Percentiles rank a stretch among this genome's conserved stretches.
Conservation (phyloP, 2,329 filamentous ascomycete genomes). For the Karstenula rhodostoma region DNA sequence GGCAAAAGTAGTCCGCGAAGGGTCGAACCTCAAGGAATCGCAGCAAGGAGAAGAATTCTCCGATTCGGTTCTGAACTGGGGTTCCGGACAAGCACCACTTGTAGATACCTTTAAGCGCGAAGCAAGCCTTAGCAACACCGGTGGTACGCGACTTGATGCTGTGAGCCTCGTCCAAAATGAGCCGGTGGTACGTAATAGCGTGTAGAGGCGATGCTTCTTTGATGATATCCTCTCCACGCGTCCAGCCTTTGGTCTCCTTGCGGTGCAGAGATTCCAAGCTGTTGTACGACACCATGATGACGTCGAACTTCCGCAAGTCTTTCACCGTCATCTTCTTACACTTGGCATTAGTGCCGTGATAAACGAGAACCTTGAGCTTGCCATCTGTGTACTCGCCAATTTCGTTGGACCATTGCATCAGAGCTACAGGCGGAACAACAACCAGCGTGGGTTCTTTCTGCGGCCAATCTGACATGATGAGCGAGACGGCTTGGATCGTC, state of each 20-base stretch:
- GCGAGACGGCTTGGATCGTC: conserved; percentile 95
- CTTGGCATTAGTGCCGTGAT: conserved; percentile 86
- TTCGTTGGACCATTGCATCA: conserved; percentile 87
- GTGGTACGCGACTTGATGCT: conserved; percentile 92
- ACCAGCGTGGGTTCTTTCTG: conserved; percentile 84
- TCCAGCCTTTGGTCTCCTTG: conserved; percentile 91
- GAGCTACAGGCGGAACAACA: conserved; percentile 87
- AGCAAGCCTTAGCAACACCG: conserved; percentile 93
- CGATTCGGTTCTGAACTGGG: conserved; percentile 94
- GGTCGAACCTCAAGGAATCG: conserved; percentile 89
- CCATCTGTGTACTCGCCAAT: conserved; percentile 78
- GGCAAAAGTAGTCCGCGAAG: conserved; percentile 95
- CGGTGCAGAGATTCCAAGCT: conserved; percentile 89
- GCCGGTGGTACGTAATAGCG: conserved; percentile 83
- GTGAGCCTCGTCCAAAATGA: conserved; percentile 95
- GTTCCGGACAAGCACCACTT: conserved; percentile 97
- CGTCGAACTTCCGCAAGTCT: conserved; percentile 82
- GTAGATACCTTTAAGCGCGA: conserved; percentile 84
- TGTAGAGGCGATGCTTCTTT: conserved; percentile 83
- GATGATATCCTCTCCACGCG: conserved; percentile 78
- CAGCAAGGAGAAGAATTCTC: conserved; percentile 93
- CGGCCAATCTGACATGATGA: conserved; percentile 98
- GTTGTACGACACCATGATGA: conserved; percentile 97
- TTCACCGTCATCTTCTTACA: conserved; percentile 77
- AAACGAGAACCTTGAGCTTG: conserved; percentile 87